Evolutionary conservation across 2,329 filamentous ascomycete genomes (phyloP), one percentile per base, ranked within the genome.

Genomic region (Xylaria sp.): DNA sequence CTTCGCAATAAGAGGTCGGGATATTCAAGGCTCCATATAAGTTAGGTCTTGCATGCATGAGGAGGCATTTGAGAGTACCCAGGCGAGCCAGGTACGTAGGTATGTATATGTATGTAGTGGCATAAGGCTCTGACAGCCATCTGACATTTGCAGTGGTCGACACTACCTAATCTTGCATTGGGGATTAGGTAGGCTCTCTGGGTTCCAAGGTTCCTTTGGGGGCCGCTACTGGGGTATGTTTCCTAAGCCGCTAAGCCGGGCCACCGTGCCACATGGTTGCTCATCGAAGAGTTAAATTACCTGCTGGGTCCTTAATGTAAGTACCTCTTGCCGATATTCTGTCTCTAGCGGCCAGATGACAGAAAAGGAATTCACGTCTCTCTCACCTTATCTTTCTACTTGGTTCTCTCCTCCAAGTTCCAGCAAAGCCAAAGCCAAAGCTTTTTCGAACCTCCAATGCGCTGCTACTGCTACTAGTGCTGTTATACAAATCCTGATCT

Each of bases 91-190:
- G 50, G 25, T 52, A 52, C 15, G 13, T 50, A 50, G 10, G 46
- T 50, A 32, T 23, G 15, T 13, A 25, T 20, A 37, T 37, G 34
- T 37, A 37, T 37, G 34, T 37, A 37, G 34, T 9, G 34, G 7
- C 44, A 48, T 48, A 48, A 48, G 46, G 46, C 46, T 48, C 46
- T 48, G 46, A 48, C 46, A 48, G 20, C 46, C 10, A 48, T 48
- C 46, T 23, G 46, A 23, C 46, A 48, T 48, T 23, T 48, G n/a
- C n/a, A 48, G 46, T 48, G 46, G 46, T 48, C 46, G 15, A 51
- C 23, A 12, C 20, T 52, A 32, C 50, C 50, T 32, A 34, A 34
- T 55, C 28, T 32, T 55, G 28, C 52, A 55, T 55, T 28, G 28
- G 28, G 28, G 28, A 28, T 28, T 28, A 28, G 25, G 25, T 28